Conservation (phyloP, 768 basidiomycete species). For the Psilocybe tampanensis region DNA sequence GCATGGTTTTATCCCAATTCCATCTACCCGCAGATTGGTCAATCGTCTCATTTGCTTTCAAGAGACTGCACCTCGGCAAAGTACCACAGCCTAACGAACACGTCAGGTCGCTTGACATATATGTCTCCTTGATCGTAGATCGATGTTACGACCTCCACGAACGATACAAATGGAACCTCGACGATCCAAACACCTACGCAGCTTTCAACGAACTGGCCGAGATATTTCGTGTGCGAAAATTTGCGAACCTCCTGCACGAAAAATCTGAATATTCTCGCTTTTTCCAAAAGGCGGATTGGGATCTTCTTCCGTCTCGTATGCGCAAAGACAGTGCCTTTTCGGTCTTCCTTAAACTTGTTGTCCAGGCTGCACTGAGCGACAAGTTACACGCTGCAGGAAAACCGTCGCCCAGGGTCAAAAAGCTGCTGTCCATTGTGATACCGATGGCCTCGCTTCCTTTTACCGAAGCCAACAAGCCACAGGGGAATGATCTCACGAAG, state of each 20-base stretch:
- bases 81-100: conserved; percentile 43
- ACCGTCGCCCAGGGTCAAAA: conserved; percentile 52
- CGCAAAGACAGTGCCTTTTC: conserved; percentile 71
- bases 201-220: conserved; percentile 68
- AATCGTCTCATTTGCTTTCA: conserved; percentile 57
- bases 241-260: conserved; percentile 69
- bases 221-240: conserved; percentile 78
- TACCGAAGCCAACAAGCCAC: conserved; percentile 52
- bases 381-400: conserved; percentile 30
- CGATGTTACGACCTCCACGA: conserved; percentile 76
- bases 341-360: conserved; percentile 81
- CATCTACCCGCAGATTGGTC: conserved; percentile 67
- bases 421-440: conserved; percentile 70
- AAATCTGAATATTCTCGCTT: conserved; percentile 71
- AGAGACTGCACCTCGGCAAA: conserved; percentile 51
- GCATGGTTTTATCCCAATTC: conserved; percentile 35
- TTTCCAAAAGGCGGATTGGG: conserved; percentile 56
- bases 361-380: conserved; percentile 50
- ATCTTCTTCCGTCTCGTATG: conserved; percentile 51
- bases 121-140: conserved; percentile 66
- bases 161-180: conserved; percentile 78
- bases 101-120: conserved; percentile 62
- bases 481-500: conserved; percentile 63
- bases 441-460: conserved; percentile 75
- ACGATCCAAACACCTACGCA: conserved; percentile 42